Evolutionary conservation across 2,329 filamentous ascomycete species (phyloP).

Genomic region (Penicillium freii): DNA sequence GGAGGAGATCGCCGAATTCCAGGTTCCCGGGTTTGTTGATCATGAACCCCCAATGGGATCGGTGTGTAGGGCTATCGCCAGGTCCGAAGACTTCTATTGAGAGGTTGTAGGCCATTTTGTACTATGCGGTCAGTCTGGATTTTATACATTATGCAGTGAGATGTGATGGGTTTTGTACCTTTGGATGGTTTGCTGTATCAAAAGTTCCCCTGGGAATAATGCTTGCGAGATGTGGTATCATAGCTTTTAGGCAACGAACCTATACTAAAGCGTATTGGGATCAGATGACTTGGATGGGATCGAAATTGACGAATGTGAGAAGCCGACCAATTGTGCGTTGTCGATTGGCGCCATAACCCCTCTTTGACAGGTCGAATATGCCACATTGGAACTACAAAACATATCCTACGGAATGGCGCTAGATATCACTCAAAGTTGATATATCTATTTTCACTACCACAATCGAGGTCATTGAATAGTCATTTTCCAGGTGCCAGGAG

Average conservation of each 20-base stretch:
- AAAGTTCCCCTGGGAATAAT: background rate
- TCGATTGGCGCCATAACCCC: background rate
- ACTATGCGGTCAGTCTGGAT: background rate
- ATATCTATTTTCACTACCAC: background rate
- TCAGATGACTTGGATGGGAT: slow-evolving; percentile 4
- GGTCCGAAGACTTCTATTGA: slow-evolving; percentile 25
- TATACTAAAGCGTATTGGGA: background rate
- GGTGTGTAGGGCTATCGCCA: slow-evolving; percentile 23
- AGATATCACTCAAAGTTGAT: background rate
- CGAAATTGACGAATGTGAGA: background rate
- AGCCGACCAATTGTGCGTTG: slow-evolving; percentile 1
- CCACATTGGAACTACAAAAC: background rate
- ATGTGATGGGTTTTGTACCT: background rate
- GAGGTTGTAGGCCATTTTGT: slow-evolving; percentile 19
- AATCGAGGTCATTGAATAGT: background rate
- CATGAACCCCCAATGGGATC: slow-evolving; percentile 28
- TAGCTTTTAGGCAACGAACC: background rate
- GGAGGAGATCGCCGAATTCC: slow-evolving; percentile 27
- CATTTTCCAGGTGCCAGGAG: background rate
- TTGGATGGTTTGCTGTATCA: background rate
- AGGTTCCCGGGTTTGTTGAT: slow-evolving; percentile 19
- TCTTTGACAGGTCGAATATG: background rate
- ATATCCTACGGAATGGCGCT: background rate
- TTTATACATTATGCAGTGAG: background rate
- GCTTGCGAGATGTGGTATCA: background rate